Evolutionary conservation across 2,329 filamentous ascomycete species (phyloP), one percentile per base, ranked within the genome.

Genomic region (Alternaria triticina): DNA sequence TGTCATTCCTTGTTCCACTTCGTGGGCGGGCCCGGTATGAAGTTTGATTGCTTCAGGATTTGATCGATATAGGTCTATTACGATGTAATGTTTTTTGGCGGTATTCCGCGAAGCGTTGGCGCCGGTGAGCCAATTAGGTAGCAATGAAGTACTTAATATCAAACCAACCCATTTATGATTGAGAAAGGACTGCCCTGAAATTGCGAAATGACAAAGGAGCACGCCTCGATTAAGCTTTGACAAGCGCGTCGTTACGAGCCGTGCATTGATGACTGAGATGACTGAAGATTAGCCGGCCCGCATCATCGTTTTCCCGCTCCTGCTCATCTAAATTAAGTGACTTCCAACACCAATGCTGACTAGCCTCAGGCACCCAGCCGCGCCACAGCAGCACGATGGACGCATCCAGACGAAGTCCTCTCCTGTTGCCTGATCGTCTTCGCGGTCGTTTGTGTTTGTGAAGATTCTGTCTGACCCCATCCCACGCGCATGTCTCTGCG

Each of bases 401-500:
- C 36, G 20, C 30, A 40, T 15, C 1, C 43, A 40, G 20, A 12
- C 50, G 47, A 56, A n/a, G 52, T 27, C 30, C 51, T 27, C 50
- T 30, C 36, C 49, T 50, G 57, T 23, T 60, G 57, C 57, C 57
- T 64, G 45, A 17, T 49, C 6, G 25, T 50, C 6, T 30, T 33
- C 28, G 49, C 45, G 52, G 57, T 57, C 47, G 54, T 33, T 33
- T n/a, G 52, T 64, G 61, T 47, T 44, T 61, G 43, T 15, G 13
- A 40, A 52, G 49, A 20, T 33, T 49, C 20, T 33, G 49, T 49
- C 45, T 36, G 33, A 44, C 44, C 49, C 28, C 49, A 49, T 46
- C 25, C 47, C 47, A 54, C 27, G 57, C 60, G 60, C 64, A 46
- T 57, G n/a, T 46, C 57, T 59, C 23, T 47, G 57, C 60, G 56